Conservation (phyloP, 2,329 filamentous ascomycete genomes). For the Macroventuria anomochaeta region DNA sequence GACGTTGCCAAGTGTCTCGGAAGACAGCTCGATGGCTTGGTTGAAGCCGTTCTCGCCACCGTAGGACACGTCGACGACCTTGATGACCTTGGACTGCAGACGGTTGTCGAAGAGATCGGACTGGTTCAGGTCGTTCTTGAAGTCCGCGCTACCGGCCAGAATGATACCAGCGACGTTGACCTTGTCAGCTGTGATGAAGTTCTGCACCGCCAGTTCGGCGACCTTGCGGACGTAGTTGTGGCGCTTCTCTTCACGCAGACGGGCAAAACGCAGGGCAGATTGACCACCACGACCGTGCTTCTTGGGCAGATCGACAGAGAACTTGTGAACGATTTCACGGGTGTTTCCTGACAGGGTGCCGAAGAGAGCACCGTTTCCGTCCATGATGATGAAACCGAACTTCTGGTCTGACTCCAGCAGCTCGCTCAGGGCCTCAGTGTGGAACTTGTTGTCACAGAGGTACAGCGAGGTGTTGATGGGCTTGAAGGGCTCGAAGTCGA, state of each 20-base stretch:
- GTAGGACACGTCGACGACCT: constrained; percentile 98
- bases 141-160: constrained; percentile 95
- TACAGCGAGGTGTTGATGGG: constrained; percentile 99
- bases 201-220: constrained; percentile 95
- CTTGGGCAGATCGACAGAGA: constrained; percentile 98
- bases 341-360: constrained; percentile 97
- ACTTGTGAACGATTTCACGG: constrained; percentile 95
- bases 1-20: constrained; percentile 97
- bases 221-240: constrained; percentile 99
- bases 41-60: constrained; percentile 99
- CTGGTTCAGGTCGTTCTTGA: constrained; percentile 98
- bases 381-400: constrained; percentile 99
- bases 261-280: constrained; percentile 97
- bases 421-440: constrained; percentile 96
- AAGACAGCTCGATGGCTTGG: constrained; percentile 94
- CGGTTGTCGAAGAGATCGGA: constrained; percentile 97
- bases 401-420: constrained; percentile 98
- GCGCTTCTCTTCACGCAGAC: constrained; percentile 98
- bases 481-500: constrained; percentile 99
- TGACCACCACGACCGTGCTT: constrained; percentile 99
- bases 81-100: constrained; percentile 94
- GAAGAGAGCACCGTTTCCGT: constrained; percentile 97
- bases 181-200: constrained; percentile 98
- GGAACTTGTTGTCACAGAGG: constrained; percentile 99
- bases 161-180: constrained; percentile 96